These are phyloP conservation scores for Hymenoscyphus scutula DNA, from an alignment of 2,329 filamentous ascomycete genomes.

Conservation along the genomic window DNA sequence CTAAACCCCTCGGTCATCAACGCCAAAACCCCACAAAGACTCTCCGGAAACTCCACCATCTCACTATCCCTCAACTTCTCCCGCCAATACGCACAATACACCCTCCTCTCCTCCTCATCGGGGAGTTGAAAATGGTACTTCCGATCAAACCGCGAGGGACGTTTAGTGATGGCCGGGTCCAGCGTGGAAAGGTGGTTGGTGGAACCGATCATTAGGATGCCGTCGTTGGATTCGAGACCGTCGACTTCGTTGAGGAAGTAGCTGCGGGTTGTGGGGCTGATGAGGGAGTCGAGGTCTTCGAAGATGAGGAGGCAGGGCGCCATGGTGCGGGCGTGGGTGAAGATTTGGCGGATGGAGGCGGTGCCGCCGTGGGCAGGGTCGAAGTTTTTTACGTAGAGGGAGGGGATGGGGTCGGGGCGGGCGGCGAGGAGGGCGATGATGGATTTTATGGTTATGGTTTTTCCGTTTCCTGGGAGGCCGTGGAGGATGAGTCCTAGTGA, in stretches of 20 bases:
- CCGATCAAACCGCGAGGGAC: constrained; percentile 63
- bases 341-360: constrained; percentile 15
- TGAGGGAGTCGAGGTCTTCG: constrained; percentile 68
- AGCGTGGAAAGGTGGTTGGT: constrained; percentile 65
- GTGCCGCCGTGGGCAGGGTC: background rate
- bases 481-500: background rate
- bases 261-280: constrained; percentile 57
- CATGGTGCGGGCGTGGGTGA: constrained; percentile 34
- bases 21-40: constrained; percentile 55
- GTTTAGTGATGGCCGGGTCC: constrained; percentile 64
- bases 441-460: constrained; percentile 22
- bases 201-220: constrained; percentile 66
- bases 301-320: constrained; percentile 70
- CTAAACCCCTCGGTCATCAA: constrained; percentile 61
- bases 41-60: constrained; percentile 57
- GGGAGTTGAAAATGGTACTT: constrained; percentile 65
- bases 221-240: constrained; percentile 66
- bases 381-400: constrained; percentile 20
- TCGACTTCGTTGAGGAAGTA: constrained; percentile 75
- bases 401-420: constrained; percentile 15
- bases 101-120: constrained; percentile 48
- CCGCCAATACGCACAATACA: constrained; percentile 63
- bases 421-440: constrained; percentile 17
- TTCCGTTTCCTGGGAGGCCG: constrained; percentile 16
- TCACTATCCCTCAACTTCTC: constrained; percentile 53